Conservation (phyloP, 768 basidiomycete species). For the Chlorophyllum brunneum region DNA sequence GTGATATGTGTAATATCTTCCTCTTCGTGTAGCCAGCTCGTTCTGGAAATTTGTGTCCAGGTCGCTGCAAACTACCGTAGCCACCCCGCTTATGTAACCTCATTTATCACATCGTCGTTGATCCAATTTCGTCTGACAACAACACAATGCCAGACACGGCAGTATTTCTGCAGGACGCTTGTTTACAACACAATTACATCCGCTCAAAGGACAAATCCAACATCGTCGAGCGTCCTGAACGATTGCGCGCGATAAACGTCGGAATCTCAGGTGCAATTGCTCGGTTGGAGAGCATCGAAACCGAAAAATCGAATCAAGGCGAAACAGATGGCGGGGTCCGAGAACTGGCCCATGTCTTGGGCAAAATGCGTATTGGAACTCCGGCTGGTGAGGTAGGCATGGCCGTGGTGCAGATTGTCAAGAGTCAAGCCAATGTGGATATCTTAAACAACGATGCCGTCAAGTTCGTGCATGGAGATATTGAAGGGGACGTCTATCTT, state of each 20-base stretch:
- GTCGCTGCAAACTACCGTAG: no score
- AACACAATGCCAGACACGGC: slow-evolving; percentile 17
- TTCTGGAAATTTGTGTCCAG: no score
- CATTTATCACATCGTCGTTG: not conserved
- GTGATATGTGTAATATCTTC: no score
- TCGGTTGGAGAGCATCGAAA: slow-evolving; percentile 45
- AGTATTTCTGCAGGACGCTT: slow-evolving; percentile 66
- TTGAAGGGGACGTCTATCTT: slow-evolving; percentile 63
- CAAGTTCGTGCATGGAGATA: slow-evolving; percentile 70
- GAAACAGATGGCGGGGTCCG: not conserved
- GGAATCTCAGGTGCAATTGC: slow-evolving; percentile 81
- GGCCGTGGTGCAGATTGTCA: slow-evolving; percentile 40
- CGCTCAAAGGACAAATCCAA: slow-evolving; percentile 68
- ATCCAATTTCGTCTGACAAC: not conserved
- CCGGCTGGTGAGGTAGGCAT: slow-evolving; percentile 2
- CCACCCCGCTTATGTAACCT: not conserved
- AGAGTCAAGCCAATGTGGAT: slow-evolving; percentile 51
- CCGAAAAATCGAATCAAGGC: not conserved
- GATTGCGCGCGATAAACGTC: slow-evolving; percentile 77
- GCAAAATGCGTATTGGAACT: slow-evolving; percentile 21
- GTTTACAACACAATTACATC: slow-evolving; percentile 73
- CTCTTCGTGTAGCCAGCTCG: no score
- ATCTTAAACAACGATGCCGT: slow-evolving; percentile 60
- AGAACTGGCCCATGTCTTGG: slow-evolving; percentile 24
- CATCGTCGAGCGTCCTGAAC: slow-evolving; percentile 89